Percentiles rank a stretch among this genome's conserved stretches.
These are phyloP conservation scores for Nemania sp. DNA, from an alignment of 2,329 filamentous ascomycete species.

Conservation along the genomic window DNA sequence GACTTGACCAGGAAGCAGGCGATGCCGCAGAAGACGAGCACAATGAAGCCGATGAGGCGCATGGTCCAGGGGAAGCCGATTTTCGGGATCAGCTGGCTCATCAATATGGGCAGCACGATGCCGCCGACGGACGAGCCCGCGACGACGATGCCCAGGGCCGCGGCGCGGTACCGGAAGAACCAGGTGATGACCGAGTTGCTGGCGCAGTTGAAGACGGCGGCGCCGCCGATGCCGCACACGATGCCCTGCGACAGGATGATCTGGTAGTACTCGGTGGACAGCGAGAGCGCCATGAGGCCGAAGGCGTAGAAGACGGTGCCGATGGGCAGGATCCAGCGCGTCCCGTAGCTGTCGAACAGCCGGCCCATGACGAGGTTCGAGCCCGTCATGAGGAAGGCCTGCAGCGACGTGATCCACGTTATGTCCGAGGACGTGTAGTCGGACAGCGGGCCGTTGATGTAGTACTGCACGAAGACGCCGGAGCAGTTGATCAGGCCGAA, in stretches of 20 bases:
- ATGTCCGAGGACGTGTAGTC: constrained; percentile 55
- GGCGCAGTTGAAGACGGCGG: constrained; percentile 27
- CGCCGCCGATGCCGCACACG: constrained; percentile 40
- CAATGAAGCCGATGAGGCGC: constrained; percentile 44
- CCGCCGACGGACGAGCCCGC: constrained; percentile 57
- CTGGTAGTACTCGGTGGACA: constrained; percentile 49
- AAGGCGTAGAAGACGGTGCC: constrained; percentile 61
- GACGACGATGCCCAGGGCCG: constrained; percentile 36
- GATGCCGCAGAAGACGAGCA: constrained; percentile 42
- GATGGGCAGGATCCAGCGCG: constrained; percentile 48
- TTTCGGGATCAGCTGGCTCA: constrained; percentile 51
- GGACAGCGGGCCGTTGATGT: constrained; percentile 51
- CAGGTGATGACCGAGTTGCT: constrained; percentile 26
- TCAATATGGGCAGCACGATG: constrained; percentile 61
- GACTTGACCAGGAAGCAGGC: constrained; percentile 42
- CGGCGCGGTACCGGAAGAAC: constrained; percentile 24
- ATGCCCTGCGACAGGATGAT: constrained; percentile 47
- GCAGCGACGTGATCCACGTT: constrained; percentile 61
- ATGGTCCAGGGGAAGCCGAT: constrained; percentile 49
- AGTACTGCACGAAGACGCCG: constrained; percentile 63
- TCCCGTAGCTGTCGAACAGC: constrained; percentile 29
- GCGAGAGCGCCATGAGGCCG: constrained; percentile 64
- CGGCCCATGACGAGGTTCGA: constrained; percentile 44
- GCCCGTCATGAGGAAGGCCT: constrained; percentile 51
- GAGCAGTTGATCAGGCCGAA: constrained; percentile 48